A percentile compares a stretch with the other conserved stretches of the same genome.
Conservation (phyloP, 176 grass and related monocot species). For the Musa schizocarpa region DNA sequence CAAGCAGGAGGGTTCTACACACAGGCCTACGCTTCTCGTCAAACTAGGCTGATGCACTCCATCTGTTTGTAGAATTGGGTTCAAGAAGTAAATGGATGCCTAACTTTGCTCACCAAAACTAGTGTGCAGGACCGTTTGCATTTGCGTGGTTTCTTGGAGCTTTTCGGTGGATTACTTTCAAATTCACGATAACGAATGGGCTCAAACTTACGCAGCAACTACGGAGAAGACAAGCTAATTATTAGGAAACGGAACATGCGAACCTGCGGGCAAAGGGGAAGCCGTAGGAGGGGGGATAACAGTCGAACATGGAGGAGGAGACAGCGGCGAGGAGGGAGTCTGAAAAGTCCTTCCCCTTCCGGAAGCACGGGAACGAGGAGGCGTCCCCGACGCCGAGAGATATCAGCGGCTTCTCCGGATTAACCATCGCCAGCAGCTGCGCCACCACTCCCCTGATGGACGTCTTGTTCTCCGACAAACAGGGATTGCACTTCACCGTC, state of each 20-base stretch:
- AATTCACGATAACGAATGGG: no score
- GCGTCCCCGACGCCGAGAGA: slow-evolving; percentile 91
- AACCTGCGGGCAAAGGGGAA: slow-evolving; percentile 63
- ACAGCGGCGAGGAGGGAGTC: slow-evolving; percentile 34
- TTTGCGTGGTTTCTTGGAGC: no score
- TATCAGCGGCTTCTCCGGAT: slow-evolving; percentile 31
- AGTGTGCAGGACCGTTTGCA: no score
- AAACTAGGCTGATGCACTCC: no score
- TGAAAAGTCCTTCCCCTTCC: slow-evolving; percentile 39
- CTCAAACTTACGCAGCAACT: no score
- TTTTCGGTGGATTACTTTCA: no score
- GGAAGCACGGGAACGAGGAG: slow-evolving; percentile 56
- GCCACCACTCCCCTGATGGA: slow-evolving; percentile 68
- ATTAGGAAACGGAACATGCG: not conserved
- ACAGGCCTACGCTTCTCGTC: no score
- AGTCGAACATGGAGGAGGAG: slow-evolving; percentile 46
- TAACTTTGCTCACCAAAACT: no score
- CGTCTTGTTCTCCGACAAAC: slow-evolving; percentile 38
- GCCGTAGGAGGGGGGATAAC: slow-evolving; percentile 70
- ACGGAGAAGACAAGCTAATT: not conserved
- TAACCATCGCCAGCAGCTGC: slow-evolving; percentile 30
- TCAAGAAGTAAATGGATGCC: no score
- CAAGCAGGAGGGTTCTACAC: no score
- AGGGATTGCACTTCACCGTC: slow-evolving; percentile 49
- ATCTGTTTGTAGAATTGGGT: no score